Evolutionary conservation across 345 rosid species (phyloP).

Genomic region (Eucalyptus pauciflora): DNA sequence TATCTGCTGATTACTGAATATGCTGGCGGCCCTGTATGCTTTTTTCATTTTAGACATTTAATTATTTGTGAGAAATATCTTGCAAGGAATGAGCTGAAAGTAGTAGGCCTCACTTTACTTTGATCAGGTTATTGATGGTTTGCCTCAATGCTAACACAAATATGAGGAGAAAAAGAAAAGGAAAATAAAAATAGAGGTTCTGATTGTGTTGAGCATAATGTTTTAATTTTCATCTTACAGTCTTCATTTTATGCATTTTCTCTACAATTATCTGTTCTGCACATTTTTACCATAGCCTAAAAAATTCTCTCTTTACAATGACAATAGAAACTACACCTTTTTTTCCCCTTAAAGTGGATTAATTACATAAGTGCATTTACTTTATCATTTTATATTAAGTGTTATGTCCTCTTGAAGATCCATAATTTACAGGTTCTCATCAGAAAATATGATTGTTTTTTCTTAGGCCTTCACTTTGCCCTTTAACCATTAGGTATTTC

Average conservation of each 20-base stretch:
- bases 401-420: background rate
- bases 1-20: background rate
- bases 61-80: background rate
- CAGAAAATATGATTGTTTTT: background rate
- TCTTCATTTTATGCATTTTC: background rate
- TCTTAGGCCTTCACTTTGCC: background rate
- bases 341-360: background rate
- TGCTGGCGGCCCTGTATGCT: background rate
- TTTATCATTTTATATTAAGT: background rate
- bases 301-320: background rate
- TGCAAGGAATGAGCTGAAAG: background rate
- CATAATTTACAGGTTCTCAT: background rate
- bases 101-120: background rate
- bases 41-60: background rate
- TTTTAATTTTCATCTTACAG: background rate
- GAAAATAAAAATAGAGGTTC: background rate
- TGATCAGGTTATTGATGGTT: background rate
- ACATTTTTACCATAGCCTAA: background rate
- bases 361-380: background rate
- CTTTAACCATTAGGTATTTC: background rate
- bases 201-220: background rate
- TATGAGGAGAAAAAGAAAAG: background rate
- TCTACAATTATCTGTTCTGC: background rate
- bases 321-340: background rate
- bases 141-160: background rate